A percentile compares a stretch with the other conserved stretches of the same genome.
Conservation (phyloP, 2,329 filamentous ascomycete genomes). For the Ophiostoma sp. region DNA sequence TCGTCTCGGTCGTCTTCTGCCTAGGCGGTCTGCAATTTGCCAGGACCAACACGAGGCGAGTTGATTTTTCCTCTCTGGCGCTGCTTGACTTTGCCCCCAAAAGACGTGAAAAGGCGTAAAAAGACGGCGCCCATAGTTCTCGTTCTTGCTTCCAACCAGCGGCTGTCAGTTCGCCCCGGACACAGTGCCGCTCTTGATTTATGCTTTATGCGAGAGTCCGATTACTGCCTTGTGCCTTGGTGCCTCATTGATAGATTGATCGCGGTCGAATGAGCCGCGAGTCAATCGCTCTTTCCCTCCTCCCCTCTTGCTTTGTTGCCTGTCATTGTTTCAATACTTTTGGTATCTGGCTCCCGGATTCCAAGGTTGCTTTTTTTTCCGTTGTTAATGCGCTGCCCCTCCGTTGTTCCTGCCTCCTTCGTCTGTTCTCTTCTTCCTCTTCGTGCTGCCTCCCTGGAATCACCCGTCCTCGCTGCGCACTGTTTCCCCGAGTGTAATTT, state of each 20-base stretch:
- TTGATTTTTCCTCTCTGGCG: not conserved
- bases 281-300: not conserved
- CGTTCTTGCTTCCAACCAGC: not conserved
- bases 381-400: not conserved
- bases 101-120: not conserved
- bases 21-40: constrained; percentile 20
- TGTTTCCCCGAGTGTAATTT: constrained; percentile 2
- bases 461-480: no score
- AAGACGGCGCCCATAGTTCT: not conserved
- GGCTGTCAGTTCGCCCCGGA: not conserved
- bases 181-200: constrained; percentile 1
- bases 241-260: not conserved
- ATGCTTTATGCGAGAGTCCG: not conserved
- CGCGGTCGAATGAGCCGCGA: not conserved
- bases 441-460: not conserved
- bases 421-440: not conserved
- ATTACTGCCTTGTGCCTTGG: not conserved
- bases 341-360: not conserved
- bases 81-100: not conserved
- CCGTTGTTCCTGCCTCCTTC: not conserved
- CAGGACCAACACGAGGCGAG: not conserved
- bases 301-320: not conserved
- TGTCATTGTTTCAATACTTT: not conserved
- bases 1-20: constrained; percentile 12
- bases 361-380: not conserved